Percentiles rank a stretch among this genome's conserved stretches.
phyloP scores from a whole-genome alignment of 148 eudicot genomes.

The Amaranthus hypochondriacus region DNA sequence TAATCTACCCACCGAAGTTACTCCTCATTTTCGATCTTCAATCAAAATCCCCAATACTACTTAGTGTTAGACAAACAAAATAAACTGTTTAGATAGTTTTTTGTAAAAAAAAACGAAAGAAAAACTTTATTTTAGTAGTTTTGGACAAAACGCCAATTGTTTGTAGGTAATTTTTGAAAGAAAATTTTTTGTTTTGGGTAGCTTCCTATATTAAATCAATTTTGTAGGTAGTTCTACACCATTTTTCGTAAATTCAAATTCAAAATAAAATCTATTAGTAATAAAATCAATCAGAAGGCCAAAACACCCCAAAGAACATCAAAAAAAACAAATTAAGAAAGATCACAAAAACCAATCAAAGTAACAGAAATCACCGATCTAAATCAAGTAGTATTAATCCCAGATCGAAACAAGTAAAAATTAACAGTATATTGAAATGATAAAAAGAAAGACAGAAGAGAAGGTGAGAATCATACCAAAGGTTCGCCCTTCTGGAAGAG shows the following conservation, averaged over 20 bases:
- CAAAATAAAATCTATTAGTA: background rate
- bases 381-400: background rate
- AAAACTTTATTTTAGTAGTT: too few species aligned
- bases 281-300: background rate
- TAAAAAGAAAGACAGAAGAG: background rate
- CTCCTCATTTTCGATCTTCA: too few species aligned
- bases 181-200: too few species aligned
- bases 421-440: background rate
- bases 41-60: too few species aligned
- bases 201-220: too few species aligned
- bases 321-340: conserved; percentile 8
- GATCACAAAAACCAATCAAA: background rate
- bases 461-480: conserved; percentile 39
- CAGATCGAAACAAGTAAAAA: conserved; percentile 6
- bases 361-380: background rate
- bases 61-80: too few species aligned
- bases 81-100: too few species aligned
- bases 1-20: too few species aligned
- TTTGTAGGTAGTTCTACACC: too few species aligned
- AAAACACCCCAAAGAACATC: background rate
- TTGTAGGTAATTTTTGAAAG: too few species aligned
- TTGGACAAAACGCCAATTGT: too few species aligned
- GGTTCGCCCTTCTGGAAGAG: conserved; percentile 69
- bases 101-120: too few species aligned
- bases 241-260: background rate